Evolutionary conservation across 2,329 filamentous ascomycete genomes (phyloP).

Genomic region (Talaromyces sp.): DNA sequence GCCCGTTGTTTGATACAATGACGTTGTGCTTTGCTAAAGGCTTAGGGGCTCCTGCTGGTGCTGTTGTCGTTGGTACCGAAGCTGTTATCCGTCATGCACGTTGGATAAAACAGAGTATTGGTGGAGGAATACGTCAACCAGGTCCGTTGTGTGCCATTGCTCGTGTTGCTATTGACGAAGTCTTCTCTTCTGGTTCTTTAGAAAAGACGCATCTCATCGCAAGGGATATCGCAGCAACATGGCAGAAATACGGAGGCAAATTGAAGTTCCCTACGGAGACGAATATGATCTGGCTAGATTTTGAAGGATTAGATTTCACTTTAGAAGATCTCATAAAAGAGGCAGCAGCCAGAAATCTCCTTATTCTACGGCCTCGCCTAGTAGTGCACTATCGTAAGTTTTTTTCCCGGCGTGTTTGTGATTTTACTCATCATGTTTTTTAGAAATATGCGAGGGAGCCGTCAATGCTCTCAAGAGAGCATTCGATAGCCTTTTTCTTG

Average conservation of each 20-base stretch:
- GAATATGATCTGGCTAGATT: not conserved
- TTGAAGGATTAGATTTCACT: not conserved
- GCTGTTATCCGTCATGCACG: not conserved
- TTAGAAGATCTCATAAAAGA: not conserved
- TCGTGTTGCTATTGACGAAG: not conserved
- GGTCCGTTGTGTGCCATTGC: not conserved
- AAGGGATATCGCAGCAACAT: not conserved
- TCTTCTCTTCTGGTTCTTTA: not conserved
- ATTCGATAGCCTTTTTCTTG: not conserved
- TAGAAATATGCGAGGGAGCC: not conserved
- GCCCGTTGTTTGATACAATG: not conserved
- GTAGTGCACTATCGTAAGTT: not conserved
- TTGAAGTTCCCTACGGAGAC: not conserved
- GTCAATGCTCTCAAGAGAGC: not conserved
- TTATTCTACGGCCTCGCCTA: not conserved
- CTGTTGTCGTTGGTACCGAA: not conserved
- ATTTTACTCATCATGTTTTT: not conserved
- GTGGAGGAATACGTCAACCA: not conserved
- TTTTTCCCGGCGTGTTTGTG: not conserved
- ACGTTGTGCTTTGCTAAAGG: not conserved
- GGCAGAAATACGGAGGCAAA: not conserved
- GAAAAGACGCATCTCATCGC: not conserved
- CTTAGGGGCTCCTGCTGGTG: not conserved
- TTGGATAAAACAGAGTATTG: not conserved
- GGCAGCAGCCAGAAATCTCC: not conserved